phyloP scores from a whole-genome alignment of 805 yeast species.

The Metschnikowia colocasiae region DNA sequence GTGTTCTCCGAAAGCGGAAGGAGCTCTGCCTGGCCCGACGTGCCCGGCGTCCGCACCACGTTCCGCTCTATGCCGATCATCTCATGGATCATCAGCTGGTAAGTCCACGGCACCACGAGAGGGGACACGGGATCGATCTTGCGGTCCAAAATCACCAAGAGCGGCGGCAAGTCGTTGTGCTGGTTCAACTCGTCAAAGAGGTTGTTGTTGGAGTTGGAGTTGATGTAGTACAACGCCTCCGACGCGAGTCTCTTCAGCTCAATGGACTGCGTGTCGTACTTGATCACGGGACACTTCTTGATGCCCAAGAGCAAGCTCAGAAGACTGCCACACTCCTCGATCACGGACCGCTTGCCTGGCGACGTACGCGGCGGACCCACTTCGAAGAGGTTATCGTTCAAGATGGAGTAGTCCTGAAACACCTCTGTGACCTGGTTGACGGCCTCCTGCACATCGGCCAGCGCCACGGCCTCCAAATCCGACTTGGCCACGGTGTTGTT shows the following conservation, averaged over 20 bases:
- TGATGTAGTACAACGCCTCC: constrained; percentile 56
- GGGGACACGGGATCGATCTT: constrained; percentile 93
- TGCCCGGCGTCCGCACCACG: constrained; percentile 61
- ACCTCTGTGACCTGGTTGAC: constrained; percentile 75
- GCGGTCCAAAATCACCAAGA: constrained; percentile 75
- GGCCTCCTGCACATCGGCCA: constrained; percentile 81
- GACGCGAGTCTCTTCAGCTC: constrained; percentile 62
- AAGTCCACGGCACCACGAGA: constrained; percentile 92
- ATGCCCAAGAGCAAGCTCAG: constrained; percentile 64
- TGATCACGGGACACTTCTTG: constrained; percentile 72
- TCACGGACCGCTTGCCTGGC: constrained; percentile 22
- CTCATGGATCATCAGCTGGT: constrained; percentile 96
- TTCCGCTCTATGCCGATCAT: constrained; percentile 78
- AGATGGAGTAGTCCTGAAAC: constrained; percentile 76
- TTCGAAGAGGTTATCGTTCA: constrained; percentile 63
- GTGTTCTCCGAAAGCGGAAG: constrained; percentile 53
- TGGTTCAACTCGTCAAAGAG: constrained; percentile 65
- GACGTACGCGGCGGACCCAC: constrained; percentile 29
- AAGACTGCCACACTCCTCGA: constrained; percentile 39
- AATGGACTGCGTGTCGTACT: constrained; percentile 71
- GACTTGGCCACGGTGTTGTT: constrained; percentile 71
- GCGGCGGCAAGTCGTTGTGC: constrained; percentile 62
- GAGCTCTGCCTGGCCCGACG: constrained; percentile 36
- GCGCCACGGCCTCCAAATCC: constrained; percentile 83
- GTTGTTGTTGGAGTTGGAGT: constrained; percentile 50